Percentiles rank a stretch among this genome's conserved stretches.
phyloP scores from a whole-genome alignment of 345 rosid genomes.

The Syzygium jambos region DNA sequence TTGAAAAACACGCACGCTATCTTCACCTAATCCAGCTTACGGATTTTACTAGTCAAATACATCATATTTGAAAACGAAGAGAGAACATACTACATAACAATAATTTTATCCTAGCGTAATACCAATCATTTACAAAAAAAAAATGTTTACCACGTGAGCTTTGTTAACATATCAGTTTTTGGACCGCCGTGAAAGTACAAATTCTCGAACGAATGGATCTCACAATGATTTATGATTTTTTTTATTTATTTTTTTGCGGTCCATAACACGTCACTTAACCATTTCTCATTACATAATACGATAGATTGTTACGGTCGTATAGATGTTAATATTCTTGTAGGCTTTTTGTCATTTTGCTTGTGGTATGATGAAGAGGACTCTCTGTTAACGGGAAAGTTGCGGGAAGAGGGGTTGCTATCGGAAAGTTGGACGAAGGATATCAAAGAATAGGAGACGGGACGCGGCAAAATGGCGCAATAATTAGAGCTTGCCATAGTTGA shows the following conservation, averaged over 20 bases:
- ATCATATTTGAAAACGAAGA: not conserved
- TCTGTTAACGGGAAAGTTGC: not conserved
- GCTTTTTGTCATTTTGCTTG: not conserved
- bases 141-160: not conserved
- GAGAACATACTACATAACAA: not conserved
- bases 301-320: not conserved
- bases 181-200: too few relatives aligned
- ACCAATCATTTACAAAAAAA: not conserved
- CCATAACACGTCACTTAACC: too few relatives aligned
- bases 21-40: not conserved
- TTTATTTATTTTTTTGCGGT: too few relatives aligned
- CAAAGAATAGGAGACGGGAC: not conserved
- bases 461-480: not conserved
- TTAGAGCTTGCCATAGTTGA: not conserved
- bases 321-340: not conserved
- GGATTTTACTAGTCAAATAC: not conserved
- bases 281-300: too few relatives aligned
- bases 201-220: too few relatives aligned
- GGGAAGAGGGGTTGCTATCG: not conserved
- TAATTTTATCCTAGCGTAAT: not conserved
- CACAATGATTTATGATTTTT: too few relatives aligned
- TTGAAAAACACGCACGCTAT: not conserved
- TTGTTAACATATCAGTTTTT: too few relatives aligned
- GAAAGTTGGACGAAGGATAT: not conserved
- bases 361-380: not conserved